Base-by-base conservation (phyloP, 768 basidiomycete species). In the Rhodotorula paludigena region DNA sequence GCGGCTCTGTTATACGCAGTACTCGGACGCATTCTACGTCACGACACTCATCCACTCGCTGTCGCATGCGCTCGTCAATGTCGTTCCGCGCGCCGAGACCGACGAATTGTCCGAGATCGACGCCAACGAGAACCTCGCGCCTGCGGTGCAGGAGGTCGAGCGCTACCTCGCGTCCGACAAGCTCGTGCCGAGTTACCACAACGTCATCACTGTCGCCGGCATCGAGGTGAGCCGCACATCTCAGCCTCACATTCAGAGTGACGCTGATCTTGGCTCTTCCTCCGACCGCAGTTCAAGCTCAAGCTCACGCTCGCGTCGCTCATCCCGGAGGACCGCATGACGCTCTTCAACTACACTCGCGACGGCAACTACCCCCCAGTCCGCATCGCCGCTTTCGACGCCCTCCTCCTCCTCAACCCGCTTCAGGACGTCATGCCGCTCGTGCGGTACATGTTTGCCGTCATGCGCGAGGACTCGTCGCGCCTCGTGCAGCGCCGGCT, bases 351-450 rank as follows among this genome's bases (percentile, higher is more conserved):
- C 2, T 85, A 92, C 73, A 94, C 93, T 47, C 84, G 93, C 33
- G 92, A 96, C 79, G 96, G 94, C 47, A 96, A 97, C 76, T 92
- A 88, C 74, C 87, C 87, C 5, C 88, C 90, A 76, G 89, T 99
- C 52, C 87, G 96, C 53, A 84, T 91, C 52, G 87, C 89, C 8
- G 94, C 96, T 7, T 96, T 99, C 73, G 96, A 99, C 78, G 89
- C 90, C 41, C 82, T 98, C 16, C 74, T 83, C 14, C 87, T 94
- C 82, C 80, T 92, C 77, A 88, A 88, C 64, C 87, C 91, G 79
- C 87, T 90, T 77, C 63, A 68, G 28, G 83, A 87, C 3, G 86
- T 86, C 42, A 84, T 85, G 74, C 86, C 77, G 18, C 68, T 93
- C 73, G 89, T 90, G 85, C 85, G 85, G 21, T 97, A 97, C 76